Evolutionary conservation across 2,329 filamentous ascomycete species (phyloP).

Genomic region (Neonectria sp.): DNA sequence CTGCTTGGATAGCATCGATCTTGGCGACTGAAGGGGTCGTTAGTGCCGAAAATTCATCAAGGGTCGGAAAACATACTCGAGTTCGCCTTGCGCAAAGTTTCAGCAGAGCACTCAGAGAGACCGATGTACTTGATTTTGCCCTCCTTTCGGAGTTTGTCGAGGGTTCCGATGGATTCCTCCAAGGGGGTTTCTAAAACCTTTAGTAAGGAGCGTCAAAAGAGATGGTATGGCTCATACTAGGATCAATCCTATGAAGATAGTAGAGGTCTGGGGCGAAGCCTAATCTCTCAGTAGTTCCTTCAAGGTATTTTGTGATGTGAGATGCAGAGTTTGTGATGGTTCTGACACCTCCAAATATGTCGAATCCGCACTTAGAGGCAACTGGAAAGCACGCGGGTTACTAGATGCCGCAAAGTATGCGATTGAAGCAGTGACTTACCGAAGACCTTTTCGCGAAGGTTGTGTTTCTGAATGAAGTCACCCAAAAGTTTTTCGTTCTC

Average conservation of each 20-base stretch:
- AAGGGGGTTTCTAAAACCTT: slow-evolving; percentile 56
- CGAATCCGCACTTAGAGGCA: slow-evolving; percentile 64
- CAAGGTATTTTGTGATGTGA: slow-evolving; percentile 64
- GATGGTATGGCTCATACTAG: slow-evolving; percentile 49
- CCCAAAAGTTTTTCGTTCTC: slow-evolving; percentile 66
- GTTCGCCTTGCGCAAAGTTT: slow-evolving; percentile 60
- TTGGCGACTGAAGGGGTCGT: slow-evolving; percentile 56
- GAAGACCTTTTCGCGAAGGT: slow-evolving; percentile 65
- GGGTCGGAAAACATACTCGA: slow-evolving; percentile 51
- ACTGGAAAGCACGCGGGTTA: slow-evolving; percentile 48
- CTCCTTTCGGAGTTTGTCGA: slow-evolving; percentile 61
- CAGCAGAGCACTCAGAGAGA: slow-evolving; percentile 62
- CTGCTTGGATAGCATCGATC: slow-evolving; percentile 62
- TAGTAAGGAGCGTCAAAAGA: neutral
- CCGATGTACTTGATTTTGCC: slow-evolving; percentile 66
- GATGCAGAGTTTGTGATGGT: slow-evolving; percentile 60
- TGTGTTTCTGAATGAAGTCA: slow-evolving; percentile 66
- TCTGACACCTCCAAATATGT: slow-evolving; percentile 51
- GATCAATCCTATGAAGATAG: slow-evolving; percentile 61
- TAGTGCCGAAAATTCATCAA: neutral
- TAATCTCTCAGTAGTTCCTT: slow-evolving; percentile 64
- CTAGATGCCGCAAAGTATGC: neutral
- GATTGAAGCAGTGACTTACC: slow-evolving; percentile 47
- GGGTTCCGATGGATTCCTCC: slow-evolving; percentile 62
- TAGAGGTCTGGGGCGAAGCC: slow-evolving; percentile 64